Evolutionary conservation across 2,329 filamentous ascomycete genomes (phyloP), one percentile per base, ranked within the genome.

Genomic region (Emydomyces testavorans): DNA sequence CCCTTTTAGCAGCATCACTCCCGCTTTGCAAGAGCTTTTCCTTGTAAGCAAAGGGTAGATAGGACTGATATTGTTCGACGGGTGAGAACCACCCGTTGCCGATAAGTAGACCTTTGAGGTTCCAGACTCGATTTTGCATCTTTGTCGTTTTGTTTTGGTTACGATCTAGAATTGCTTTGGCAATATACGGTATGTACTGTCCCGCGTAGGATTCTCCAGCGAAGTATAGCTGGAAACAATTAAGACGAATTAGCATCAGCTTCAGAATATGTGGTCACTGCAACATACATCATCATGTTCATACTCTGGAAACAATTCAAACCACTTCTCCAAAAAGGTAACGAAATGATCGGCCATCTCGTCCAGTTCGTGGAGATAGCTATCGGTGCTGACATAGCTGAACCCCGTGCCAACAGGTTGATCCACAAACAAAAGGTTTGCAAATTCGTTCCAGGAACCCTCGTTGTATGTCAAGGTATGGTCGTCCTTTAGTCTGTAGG

Each of bases 1-100:
- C 70, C 46, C 76, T 71, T 55, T 78, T 75, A 26, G 80, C 80
- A 6, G 70, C 60, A 3, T 82, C 74, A 2, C 78, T 83, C 21
- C 77, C 83, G 57, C 80, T 78, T 54, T 80, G 62, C 32, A 96
- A 66, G 16, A 98, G 65, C 7, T 79, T 81, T 59, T 80, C 79
- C 51, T 89, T 76, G 63, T 92, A 87, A 36, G 85, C 82, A 59
- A 79, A 96, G 24, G 81, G 76, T 7, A 95, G 71, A 62, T 95
- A 95, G 0, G 90, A 75, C 24, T 83, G 80, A 64, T 96, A 98
- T 63, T 99, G 92, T 41, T 95, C 85, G 6, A 72, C 71, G 1
- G 90, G 89, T 1, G 89, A 85, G 46, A 98, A 90, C 92, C 93
- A 99, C 32, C 90, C 92, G 62, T 98, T 99, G 47, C 93, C 93